Evolutionary conservation across 345 rosid genomes (phyloP).

Genomic region (Diplotaxis tenuifolia): DNA sequence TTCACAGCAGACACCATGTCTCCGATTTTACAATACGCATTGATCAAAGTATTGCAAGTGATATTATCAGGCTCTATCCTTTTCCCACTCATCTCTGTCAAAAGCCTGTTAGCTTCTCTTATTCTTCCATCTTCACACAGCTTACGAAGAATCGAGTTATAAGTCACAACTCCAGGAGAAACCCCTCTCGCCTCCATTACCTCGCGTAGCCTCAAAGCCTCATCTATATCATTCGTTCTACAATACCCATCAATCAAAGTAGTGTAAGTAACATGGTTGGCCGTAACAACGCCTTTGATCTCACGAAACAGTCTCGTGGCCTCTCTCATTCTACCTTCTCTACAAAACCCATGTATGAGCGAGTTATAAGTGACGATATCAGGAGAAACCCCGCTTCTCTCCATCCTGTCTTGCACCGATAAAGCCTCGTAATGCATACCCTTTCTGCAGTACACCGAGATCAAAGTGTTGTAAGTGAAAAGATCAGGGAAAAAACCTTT

Average conservation of each 20-base stretch:
- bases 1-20: slow-evolving; percentile 81
- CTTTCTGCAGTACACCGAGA: slow-evolving; percentile 72
- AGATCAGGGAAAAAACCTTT: slow-evolving; percentile 60
- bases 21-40: slow-evolving; percentile 82
- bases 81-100: slow-evolving; percentile 77
- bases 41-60: slow-evolving; percentile 86
- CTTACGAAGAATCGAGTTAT: slow-evolving; percentile 73
- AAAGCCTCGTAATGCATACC: slow-evolving; percentile 94
- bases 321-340: slow-evolving; percentile 96
- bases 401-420: slow-evolving; percentile 82
- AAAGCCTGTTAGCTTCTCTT: slow-evolving; percentile 69
- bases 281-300: slow-evolving; percentile 52
- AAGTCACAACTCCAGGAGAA: slow-evolving; percentile 68
- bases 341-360: slow-evolving; percentile 66
- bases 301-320: slow-evolving; percentile 72
- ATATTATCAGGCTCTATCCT: slow-evolving; percentile 75
- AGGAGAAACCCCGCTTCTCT: slow-evolving; percentile 58
- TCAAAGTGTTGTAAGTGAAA: slow-evolving; percentile 74
- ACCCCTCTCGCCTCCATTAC: slow-evolving; percentile 74
- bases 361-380: slow-evolving; percentile 83
- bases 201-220: slow-evolving; percentile 68
- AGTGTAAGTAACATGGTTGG: slow-evolving; percentile 74
- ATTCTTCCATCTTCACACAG: slow-evolving; percentile 80
- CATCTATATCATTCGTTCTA: slow-evolving; percentile 66
- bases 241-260: slow-evolving; percentile 91